A percentile compares a stretch with the other conserved stretches of the same genome.
Conservation (phyloP, 2,329 filamentous ascomycete species). For the Colletotrichum noveboracense region DNA sequence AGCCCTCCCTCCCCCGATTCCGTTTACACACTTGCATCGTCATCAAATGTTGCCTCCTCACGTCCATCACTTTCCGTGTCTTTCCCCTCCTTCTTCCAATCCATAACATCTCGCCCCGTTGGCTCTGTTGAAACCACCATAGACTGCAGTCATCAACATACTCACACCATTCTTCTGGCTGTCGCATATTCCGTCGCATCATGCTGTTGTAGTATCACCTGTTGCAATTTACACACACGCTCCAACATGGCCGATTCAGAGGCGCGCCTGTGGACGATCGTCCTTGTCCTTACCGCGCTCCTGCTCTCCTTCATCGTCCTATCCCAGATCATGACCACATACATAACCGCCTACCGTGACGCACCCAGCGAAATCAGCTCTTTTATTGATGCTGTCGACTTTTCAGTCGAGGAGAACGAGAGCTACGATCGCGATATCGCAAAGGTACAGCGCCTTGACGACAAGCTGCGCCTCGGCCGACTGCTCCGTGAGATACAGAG, state of each 20-base stretch:
- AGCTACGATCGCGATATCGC: constrained; percentile 66
- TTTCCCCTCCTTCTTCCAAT: background rate
- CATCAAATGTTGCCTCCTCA: constrained; percentile 15
- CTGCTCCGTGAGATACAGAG: constrained; percentile 68
- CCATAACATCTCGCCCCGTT: background rate
- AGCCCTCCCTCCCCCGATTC: constrained; percentile 3
- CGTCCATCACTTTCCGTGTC: background rate
- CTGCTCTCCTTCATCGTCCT: constrained; percentile 60
- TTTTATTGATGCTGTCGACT: constrained; percentile 66
- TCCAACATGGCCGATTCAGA: constrained; percentile 55
- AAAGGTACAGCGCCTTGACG: constrained; percentile 62
- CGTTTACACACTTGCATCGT: constrained; percentile 12
- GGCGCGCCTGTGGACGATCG: constrained; percentile 60
- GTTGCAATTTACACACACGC: background rate
- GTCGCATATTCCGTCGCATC: background rate
- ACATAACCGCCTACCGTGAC: constrained; percentile 60
- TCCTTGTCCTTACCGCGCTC: constrained; percentile 64
- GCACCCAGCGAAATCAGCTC: constrained; percentile 63
- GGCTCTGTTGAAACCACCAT: background rate
- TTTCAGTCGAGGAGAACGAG: constrained; percentile 68
- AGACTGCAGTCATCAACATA: background rate
- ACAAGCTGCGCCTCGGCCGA: constrained; percentile 64
- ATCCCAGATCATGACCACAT: constrained; percentile 55
- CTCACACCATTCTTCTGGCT: background rate
- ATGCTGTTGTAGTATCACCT: background rate